phyloP scores from a whole-genome alignment of 2,329 filamentous ascomycete genomes.

The Acrodontium crateriforme region DNA sequence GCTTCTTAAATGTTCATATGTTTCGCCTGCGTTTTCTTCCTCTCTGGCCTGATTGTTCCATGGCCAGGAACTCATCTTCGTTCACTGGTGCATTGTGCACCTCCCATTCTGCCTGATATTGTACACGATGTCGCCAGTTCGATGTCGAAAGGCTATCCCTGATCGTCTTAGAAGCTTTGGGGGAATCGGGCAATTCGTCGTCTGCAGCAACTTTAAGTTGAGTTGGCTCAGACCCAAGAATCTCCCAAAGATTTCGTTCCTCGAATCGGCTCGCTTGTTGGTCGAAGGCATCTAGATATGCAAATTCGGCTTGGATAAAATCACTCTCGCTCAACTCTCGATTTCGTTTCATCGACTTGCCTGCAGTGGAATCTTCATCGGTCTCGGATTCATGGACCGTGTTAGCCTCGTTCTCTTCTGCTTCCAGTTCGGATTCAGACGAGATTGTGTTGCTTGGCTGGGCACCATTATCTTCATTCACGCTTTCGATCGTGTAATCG shows the following conservation, averaged over 20 bases:
- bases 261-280: slow-evolving; percentile 28
- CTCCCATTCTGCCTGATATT: background rate
- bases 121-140: slow-evolving; percentile 13
- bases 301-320: slow-evolving; percentile 22
- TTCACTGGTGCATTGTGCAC: background rate
- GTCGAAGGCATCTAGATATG: slow-evolving; percentile 36
- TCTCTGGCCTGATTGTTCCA: background rate
- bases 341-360: no score
- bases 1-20: no score
- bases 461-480: slow-evolving; percentile 4
- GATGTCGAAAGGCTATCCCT: slow-evolving; percentile 2
- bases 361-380: no score
- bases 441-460: slow-evolving; percentile 5
- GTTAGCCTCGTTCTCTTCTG: no score
- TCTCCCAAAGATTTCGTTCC: slow-evolving; percentile 31
- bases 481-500: slow-evolving; percentile 8
- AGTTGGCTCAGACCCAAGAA: slow-evolving; percentile 24
- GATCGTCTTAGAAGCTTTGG: background rate
- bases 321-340: slow-evolving; percentile 8
- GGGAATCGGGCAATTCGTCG: background rate
- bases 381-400: slow-evolving; percentile 1
- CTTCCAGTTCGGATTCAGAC: slow-evolving; percentile 2
- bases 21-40: background rate
- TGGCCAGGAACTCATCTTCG: background rate
- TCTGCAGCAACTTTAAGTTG: slow-evolving; percentile 2